These are phyloP conservation scores for Scleroderma citrinum DNA, from an alignment of 768 basidiomycete genomes.

Conservation along the genomic window DNA sequence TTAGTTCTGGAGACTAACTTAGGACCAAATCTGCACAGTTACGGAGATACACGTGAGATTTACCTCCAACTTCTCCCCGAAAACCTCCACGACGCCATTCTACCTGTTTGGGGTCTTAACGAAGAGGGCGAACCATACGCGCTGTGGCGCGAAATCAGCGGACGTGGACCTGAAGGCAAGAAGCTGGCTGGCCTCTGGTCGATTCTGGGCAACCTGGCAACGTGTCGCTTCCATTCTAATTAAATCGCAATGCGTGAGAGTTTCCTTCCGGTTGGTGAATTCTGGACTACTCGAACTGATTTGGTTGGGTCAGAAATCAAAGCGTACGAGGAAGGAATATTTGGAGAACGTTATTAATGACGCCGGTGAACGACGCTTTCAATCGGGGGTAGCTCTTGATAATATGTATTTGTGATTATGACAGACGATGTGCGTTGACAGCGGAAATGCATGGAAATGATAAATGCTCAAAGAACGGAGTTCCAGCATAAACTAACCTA, in stretches of 20 bases:
- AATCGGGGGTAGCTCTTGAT: too few relatives aligned
- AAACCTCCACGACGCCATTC: constrained; percentile 14
- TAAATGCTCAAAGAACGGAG: too few relatives aligned
- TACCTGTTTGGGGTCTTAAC: constrained; percentile 26
- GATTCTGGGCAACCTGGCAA: constrained; percentile 19
- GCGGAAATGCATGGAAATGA: too few relatives aligned
- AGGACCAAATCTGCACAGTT: constrained; percentile 13
- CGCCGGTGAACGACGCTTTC: too few relatives aligned
- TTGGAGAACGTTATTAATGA: constrained; percentile 19
- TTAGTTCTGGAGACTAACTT: not conserved
- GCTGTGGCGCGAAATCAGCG: constrained; percentile 23
- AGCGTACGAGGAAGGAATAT: constrained; percentile 51
- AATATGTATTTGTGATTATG: too few relatives aligned
- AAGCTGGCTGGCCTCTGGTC: constrained; percentile 25
- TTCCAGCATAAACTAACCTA: too few relatives aligned
- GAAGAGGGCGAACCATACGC: constrained; percentile 24
- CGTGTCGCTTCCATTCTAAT: constrained; percentile 62
- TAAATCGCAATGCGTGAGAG: constrained; percentile 59
- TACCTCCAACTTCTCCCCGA: constrained; percentile 18
- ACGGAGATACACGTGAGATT: constrained; percentile 6
- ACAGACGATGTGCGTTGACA: too few relatives aligned
- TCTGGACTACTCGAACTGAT: too few relatives aligned
- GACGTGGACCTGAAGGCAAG: not conserved
- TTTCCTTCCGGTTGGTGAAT: not conserved
- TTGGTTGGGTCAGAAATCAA: constrained; percentile 50